Conservation (phyloP, 2,329 filamentous ascomycete genomes). For the Fusarium beomiforme region DNA sequence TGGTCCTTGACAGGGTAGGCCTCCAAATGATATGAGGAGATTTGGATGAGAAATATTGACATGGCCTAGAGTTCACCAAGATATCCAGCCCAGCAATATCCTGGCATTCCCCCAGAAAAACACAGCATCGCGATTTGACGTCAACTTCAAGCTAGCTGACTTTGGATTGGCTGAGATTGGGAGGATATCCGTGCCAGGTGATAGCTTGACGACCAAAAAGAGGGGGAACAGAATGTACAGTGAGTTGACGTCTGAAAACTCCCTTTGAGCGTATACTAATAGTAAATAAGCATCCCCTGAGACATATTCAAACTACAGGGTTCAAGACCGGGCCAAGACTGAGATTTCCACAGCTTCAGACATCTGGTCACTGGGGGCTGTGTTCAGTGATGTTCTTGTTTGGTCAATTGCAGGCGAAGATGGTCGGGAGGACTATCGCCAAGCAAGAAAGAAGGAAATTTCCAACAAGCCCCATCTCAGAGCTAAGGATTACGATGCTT, state of each 20-base stretch:
- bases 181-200: background rate
- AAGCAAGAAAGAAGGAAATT: background rate
- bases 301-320: background rate
- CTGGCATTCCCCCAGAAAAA: slow-evolving; percentile 4
- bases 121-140: background rate
- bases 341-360: background rate
- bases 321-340: background rate
- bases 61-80: background rate
- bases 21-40: too few species aligned
- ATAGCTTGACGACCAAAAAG: background rate
- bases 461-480: background rate
- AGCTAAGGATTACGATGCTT: background rate
- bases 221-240: slow-evolving; percentile 20
- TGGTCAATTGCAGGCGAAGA: background rate
- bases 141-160: slow-evolving; percentile 10
- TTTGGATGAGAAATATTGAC: background rate
- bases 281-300: slow-evolving; percentile 1
- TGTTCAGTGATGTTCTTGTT: slow-evolving; percentile 22
- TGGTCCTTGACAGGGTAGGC: background rate
- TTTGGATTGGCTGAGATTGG: slow-evolving; percentile 8
- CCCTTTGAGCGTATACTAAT: background rate
- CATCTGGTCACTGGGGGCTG: slow-evolving; percentile 19
- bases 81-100: slow-evolving; percentile 27
- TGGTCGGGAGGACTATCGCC: background rate
- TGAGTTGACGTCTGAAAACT: background rate